phyloP scores from a whole-genome alignment of 768 basidiomycete genomes.

The Pleurotus ostreatus region DNA sequence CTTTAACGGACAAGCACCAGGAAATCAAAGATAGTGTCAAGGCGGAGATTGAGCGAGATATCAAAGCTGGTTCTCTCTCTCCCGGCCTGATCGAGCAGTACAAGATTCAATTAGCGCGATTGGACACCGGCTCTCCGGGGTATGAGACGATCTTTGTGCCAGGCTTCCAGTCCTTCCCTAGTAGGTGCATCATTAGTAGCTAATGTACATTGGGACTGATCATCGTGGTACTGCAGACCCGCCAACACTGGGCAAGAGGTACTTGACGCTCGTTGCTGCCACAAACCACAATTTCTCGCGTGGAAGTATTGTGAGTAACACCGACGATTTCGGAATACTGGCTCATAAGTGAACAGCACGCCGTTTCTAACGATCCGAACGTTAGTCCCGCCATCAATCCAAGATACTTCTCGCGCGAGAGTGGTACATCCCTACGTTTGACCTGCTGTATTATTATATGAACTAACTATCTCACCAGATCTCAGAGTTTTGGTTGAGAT shows the following conservation, averaged over 20 bases:
- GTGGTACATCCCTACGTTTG: not conserved
- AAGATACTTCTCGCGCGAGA: not conserved
- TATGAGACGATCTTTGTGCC: not conserved
- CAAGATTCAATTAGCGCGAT: not conserved
- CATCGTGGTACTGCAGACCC: not conserved
- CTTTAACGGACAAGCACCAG: not conserved
- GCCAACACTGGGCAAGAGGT: conserved; percentile 14
- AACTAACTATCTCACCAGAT: conserved; percentile 7
- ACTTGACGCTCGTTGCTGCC: conserved; percentile 13
- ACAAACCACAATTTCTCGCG: conserved; percentile 32
- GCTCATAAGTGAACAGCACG: not conserved
- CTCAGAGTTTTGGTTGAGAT: conserved; percentile 13
- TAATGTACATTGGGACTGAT: not conserved
- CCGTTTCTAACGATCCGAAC: not conserved
- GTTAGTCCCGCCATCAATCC: not conserved
- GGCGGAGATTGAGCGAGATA: not conserved
- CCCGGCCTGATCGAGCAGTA: not conserved
- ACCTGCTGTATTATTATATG: not conserved
- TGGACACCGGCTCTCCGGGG: not conserved
- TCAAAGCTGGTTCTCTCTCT: not conserved
- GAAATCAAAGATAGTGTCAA: not conserved
- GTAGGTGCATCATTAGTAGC: not conserved
- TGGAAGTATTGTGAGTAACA: conserved; percentile 18
- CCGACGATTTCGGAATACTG: not conserved
- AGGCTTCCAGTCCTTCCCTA: not conserved